These are phyloP conservation scores for Jackrogersella multiformis DNA, from an alignment of 495 filamentous ascomycete species.

Conservation along the genomic window DNA sequence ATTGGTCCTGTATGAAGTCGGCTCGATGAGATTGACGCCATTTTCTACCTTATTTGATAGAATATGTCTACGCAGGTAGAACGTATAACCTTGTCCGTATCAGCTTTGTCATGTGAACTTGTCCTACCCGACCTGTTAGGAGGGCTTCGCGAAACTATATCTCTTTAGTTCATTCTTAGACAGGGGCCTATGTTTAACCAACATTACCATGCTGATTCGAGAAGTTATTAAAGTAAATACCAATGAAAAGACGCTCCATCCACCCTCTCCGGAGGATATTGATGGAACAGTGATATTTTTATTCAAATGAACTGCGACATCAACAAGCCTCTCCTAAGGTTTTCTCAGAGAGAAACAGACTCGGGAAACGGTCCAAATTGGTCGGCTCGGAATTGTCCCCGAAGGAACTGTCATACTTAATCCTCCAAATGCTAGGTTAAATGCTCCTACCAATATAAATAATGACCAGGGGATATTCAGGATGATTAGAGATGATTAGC, in stretches of 20 bases:
- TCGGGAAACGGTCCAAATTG: not conserved
- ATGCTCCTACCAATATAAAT: conserved; percentile 1
- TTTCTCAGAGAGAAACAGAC: not conserved
- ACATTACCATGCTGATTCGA: not conserved
- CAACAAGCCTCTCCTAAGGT: not conserved
- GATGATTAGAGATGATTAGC: conserved; percentile 6
- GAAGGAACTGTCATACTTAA: not conserved
- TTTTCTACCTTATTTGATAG: not conserved
- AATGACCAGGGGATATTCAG: not conserved
- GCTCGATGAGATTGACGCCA: not conserved
- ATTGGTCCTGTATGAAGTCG: not conserved
- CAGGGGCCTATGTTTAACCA: not conserved
- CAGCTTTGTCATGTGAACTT: not conserved
- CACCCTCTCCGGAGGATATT: too few relatives aligned
- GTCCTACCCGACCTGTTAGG: not conserved
- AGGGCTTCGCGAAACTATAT: not conserved
- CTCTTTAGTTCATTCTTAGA: not conserved
- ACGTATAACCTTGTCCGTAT: not conserved
- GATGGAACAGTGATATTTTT: not conserved
- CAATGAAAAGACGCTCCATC: not conserved
- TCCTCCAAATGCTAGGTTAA: not conserved
- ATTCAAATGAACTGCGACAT: not conserved
- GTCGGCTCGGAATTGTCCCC: not conserved
- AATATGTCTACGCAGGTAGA: not conserved
- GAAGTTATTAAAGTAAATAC: not conserved